Conservation (phyloP, 2,329 filamentous ascomycete genomes). For the Xylaria digitata region DNA sequence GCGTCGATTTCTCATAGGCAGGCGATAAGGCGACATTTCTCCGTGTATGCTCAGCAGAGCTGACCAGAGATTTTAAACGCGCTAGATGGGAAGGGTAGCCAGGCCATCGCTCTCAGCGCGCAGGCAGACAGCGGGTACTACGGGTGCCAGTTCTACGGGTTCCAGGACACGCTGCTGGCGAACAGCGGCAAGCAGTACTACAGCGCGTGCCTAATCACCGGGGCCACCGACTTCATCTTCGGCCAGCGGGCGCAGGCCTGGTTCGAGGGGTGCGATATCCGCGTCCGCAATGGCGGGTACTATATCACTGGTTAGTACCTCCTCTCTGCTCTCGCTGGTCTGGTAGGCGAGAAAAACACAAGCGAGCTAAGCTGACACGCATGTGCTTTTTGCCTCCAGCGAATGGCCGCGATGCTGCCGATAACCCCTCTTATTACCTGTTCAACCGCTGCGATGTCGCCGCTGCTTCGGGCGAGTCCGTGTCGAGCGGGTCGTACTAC, state of each 20-base stretch:
- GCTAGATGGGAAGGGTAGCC: conserved; percentile 56
- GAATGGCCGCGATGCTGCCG: conserved; percentile 54
- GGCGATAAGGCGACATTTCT: not conserved
- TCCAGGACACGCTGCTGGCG: conserved; percentile 63
- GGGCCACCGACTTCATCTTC: conserved; percentile 64
- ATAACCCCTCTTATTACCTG: conserved; percentile 57
- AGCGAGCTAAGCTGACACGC: conserved; percentile 24
- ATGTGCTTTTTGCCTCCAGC: conserved; percentile 46
- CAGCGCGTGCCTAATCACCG: conserved; percentile 56
- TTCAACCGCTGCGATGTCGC: conserved; percentile 59
- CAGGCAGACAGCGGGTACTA: conserved; percentile 60
- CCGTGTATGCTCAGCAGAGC: not conserved
- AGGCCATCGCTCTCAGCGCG: conserved; percentile 60
- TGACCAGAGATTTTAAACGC: conserved; percentile 1
- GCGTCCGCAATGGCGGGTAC: conserved; percentile 53
- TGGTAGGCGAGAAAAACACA: not conserved
- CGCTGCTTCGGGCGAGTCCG: conserved; percentile 53
- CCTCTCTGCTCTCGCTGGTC: not conserved
- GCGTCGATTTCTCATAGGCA: not conserved
- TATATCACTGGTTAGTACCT: conserved; percentile 52
- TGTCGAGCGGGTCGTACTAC: conserved; percentile 56
- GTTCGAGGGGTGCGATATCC: conserved; percentile 58
- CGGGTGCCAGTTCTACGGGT: conserved; percentile 58
- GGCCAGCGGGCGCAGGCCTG: conserved; percentile 57
- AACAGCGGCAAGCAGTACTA: conserved; percentile 61